Conservation (phyloP, 164 flowering plant species). For the Vitis amurensis region DNA sequence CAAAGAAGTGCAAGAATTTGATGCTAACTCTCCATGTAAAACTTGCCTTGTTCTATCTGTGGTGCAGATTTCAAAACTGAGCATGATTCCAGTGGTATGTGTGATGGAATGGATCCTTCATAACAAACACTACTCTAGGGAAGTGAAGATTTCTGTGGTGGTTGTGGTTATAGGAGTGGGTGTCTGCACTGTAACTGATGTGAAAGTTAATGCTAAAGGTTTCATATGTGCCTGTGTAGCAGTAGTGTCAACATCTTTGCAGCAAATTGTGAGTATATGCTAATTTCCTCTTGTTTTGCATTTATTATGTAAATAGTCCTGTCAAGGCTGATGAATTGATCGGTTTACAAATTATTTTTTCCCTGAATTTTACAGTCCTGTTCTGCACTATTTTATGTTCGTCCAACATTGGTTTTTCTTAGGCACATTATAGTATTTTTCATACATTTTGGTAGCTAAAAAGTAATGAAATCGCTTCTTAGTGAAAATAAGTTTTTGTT, state of each 20-base stretch:
- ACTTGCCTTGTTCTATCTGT: slow-evolving; percentile 1
- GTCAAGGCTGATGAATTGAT: too few species aligned
- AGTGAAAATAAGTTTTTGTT: too few species aligned
- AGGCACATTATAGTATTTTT: too few species aligned
- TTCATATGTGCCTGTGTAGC: slow-evolving; percentile 86
- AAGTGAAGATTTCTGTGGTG: slow-evolving; percentile 72
- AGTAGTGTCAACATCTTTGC: slow-evolving; percentile 77
- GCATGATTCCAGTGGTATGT: slow-evolving; percentile 86
- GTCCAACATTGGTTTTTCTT: too few species aligned
- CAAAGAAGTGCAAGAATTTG: too few species aligned
- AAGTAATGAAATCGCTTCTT: too few species aligned
- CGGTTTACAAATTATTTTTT: neutral
- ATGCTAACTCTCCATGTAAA: neutral
- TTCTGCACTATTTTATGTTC: too few species aligned
- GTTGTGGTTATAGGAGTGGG: slow-evolving; percentile 92
- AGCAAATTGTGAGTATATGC: slow-evolving; percentile 79
- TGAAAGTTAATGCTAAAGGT: slow-evolving; percentile 84
- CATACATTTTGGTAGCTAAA: too few species aligned
- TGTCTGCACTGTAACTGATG: slow-evolving; percentile 94
- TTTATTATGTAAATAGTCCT: neutral
- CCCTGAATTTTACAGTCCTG: too few species aligned
- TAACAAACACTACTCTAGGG: slow-evolving; percentile 62
- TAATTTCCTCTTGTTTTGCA: neutral
- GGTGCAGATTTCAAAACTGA: slow-evolving; percentile 79
- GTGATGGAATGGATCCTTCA: slow-evolving; percentile 92